These are phyloP conservation scores for Clitopilus hobsonii DNA, from an alignment of 768 basidiomycete species.

Conservation along the genomic window DNA sequence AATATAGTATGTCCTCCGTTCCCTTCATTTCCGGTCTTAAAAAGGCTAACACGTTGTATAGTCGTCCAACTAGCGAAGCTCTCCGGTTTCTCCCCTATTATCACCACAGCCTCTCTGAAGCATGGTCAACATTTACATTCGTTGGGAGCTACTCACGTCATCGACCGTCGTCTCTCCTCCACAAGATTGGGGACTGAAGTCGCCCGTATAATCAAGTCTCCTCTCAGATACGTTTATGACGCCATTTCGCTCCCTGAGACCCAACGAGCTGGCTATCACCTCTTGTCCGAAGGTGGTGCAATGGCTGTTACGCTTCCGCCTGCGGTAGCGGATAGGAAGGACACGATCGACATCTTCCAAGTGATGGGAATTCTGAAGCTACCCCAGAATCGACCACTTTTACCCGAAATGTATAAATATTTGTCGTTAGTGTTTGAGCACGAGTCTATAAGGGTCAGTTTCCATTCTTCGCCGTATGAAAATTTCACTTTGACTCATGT, in stretches of 20 bases:
- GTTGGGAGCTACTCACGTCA: conserved; percentile 35
- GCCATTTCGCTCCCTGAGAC: conserved; percentile 2
- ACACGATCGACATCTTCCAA: background rate
- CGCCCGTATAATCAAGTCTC: background rate
- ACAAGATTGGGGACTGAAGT: conserved; percentile 9
- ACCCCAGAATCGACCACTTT: too few relatives aligned
- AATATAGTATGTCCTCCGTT: conserved; percentile 14
- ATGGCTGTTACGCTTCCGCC: background rate
- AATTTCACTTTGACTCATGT: background rate
- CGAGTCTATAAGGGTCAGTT: background rate
- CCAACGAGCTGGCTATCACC: conserved; percentile 5
- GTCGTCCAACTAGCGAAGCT: conserved; percentile 30
- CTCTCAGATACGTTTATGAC: conserved; percentile 4
- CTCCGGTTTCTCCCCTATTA: conserved; percentile 38
- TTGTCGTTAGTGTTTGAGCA: background rate
- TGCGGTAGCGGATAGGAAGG: background rate
- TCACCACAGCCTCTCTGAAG: conserved; percentile 26
- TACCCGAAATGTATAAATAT: background rate
- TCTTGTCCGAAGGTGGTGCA: background rate
- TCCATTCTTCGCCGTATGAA: background rate
- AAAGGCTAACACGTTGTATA: too few relatives aligned
- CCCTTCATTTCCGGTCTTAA: too few relatives aligned
- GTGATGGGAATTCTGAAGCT: background rate
- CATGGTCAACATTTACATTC: conserved; percentile 24
- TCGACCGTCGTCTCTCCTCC: conserved; percentile 19